Percentiles rank a stretch among this genome's conserved stretches.
phyloP scores from a whole-genome alignment of 2,329 filamentous ascomycete genomes.

The Colletotrichum tanaceti region DNA sequence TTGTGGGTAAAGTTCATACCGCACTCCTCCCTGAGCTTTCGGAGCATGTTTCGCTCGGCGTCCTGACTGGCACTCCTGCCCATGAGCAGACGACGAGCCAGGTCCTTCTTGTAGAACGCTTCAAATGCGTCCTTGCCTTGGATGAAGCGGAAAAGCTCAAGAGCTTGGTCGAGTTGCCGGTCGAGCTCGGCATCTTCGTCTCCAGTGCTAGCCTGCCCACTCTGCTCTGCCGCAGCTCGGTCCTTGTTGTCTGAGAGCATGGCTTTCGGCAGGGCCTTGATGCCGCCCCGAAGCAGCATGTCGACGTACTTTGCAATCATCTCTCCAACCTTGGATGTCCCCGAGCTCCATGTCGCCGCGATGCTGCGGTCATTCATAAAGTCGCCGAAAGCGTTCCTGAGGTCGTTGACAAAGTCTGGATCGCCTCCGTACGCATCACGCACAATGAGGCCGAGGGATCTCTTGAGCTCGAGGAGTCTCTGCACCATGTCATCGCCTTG shows the following conservation, averaged over 20 bases:
- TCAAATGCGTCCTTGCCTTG: conserved; percentile 98
- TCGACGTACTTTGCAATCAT: conserved; percentile 99
- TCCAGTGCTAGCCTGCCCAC: conserved; percentile 73
- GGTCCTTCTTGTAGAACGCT: conserved; percentile 98
- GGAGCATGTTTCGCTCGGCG: conserved; percentile 94
- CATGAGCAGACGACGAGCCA: conserved; percentile 91
- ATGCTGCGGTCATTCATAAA: conserved; percentile 94
- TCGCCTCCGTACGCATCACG: conserved; percentile 81
- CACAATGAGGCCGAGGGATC: conserved; percentile 80
- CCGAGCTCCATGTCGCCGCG: conserved; percentile 77
- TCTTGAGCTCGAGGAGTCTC: conserved; percentile 83
- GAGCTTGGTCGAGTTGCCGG: conserved; percentile 87
- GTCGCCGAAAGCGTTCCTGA: conserved; percentile 85
- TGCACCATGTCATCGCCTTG: conserved; percentile 88
- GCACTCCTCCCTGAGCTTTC: conserved; percentile 91
- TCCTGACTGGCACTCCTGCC: conserved; percentile 92
- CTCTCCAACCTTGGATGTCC: conserved; percentile 94
- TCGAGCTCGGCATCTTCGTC: conserved; percentile 95
- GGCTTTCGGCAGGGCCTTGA: conserved; percentile 81
- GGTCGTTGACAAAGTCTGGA: conserved; percentile 78
- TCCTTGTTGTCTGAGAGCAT: conserved; percentile 73
- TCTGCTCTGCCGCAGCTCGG: conserved; percentile 66
- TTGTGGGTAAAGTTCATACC: conserved; percentile 96
- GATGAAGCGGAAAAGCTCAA: conserved; percentile 96
- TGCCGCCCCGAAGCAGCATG: conserved; percentile 84